phyloP scores from a whole-genome alignment of 257 asterid genomes.

The Fraxinus pennsylvanica region DNA sequence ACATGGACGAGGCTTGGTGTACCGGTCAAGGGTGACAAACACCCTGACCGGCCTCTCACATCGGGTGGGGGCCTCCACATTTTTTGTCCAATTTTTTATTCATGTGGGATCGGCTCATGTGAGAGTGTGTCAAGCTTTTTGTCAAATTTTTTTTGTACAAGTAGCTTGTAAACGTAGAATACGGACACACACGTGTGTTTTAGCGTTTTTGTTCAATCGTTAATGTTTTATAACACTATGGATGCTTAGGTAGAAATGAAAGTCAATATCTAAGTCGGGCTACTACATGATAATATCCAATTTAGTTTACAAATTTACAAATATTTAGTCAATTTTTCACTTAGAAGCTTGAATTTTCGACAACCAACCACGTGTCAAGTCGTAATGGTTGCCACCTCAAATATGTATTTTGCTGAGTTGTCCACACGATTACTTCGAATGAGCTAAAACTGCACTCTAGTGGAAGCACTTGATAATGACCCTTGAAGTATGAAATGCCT shows the following conservation, averaged over 20 bases:
- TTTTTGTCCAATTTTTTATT: too few species aligned
- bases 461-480: conserved; percentile 10
- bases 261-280: too few species aligned
- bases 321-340: not conserved
- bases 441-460: conserved; percentile 17
- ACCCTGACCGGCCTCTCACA: too few species aligned
- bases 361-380: conserved; percentile 15
- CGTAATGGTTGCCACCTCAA: conserved; percentile 19
- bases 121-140: too few species aligned
- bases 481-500: conserved; percentile 1
- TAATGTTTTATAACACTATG: too few species aligned
- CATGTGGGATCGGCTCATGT: too few species aligned
- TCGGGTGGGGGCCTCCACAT: too few species aligned
- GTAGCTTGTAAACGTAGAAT: not conserved
- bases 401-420: conserved; percentile 26
- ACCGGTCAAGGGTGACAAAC: too few species aligned
- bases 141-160: too few species aligned
- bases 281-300: too few species aligned
- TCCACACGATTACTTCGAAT: conserved; percentile 20
- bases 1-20: too few species aligned
- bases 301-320: not conserved
- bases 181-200: not conserved
- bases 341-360: not conserved
- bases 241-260: too few species aligned
- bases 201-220: not conserved